Evolutionary conservation across 768 basidiomycete species (phyloP).

Genomic region (Pisolithus orientalis): DNA sequence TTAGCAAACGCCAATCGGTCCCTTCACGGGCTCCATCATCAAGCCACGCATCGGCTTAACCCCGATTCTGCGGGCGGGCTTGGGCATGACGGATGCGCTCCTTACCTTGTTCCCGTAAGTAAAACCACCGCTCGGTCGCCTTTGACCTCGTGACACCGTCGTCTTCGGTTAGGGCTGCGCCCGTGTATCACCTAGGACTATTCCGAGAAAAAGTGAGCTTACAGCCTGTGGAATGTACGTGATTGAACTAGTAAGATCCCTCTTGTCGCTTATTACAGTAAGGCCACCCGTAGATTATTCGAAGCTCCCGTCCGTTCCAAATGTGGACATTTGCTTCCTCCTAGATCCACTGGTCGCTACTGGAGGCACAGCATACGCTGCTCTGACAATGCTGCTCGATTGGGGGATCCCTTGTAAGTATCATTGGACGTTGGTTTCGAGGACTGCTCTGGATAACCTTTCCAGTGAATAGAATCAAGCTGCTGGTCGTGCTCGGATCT

Average conservation of each 20-base stretch:
- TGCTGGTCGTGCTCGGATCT: slow-evolving; percentile 78
- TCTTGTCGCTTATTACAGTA: not conserved
- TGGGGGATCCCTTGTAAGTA: slow-evolving; percentile 70
- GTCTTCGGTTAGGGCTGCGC: slow-evolving; percentile 48
- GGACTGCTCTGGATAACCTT: not conserved
- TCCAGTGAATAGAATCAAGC: slow-evolving; percentile 65
- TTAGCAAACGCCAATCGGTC: slow-evolving; percentile 72
- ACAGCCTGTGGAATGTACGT: slow-evolving; percentile 85
- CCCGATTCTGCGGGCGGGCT: slow-evolving; percentile 88
- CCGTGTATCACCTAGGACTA: slow-evolving; percentile 87
- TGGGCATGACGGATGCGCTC: slow-evolving; percentile 90
- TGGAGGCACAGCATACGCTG: slow-evolving; percentile 87
- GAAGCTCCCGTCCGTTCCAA: slow-evolving; percentile 71
- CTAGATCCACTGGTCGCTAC: slow-evolving; percentile 93
- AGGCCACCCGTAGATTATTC: slow-evolving; percentile 64
- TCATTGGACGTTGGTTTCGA: not conserved
- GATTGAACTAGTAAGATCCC: not conserved
- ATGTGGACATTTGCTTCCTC: slow-evolving; percentile 79
- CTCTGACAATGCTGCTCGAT: slow-evolving; percentile 77
- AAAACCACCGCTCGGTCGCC: not conserved
- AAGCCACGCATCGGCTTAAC: slow-evolving; percentile 78
- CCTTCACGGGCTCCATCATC: slow-evolving; percentile 72
- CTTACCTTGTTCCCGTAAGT: slow-evolving; percentile 80
- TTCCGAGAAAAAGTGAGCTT: slow-evolving; percentile 83
- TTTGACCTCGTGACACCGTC: slow-evolving; percentile 1